phyloP scores from a whole-genome alignment of 805 yeast species.

The Grigorovia transvaalensis region DNA sequence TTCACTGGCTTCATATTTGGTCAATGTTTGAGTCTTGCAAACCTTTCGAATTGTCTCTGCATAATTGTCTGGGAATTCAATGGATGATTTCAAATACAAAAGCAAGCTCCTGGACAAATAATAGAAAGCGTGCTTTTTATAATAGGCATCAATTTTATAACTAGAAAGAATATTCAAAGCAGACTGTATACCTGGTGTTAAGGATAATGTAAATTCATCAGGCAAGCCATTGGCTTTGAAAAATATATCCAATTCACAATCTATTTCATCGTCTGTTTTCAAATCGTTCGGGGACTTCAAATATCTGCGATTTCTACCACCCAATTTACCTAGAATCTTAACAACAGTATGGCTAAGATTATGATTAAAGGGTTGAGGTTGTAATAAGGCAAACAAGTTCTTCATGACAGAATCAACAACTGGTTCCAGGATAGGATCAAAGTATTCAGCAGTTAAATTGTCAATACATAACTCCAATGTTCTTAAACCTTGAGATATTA shows the following conservation, averaged over 20 bases:
- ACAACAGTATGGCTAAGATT: slow-evolving; percentile 93
- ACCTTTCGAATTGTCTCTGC: slow-evolving; percentile 39
- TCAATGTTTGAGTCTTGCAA: slow-evolving; percentile 31
- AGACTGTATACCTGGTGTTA: slow-evolving; percentile 73
- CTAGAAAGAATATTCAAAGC: slow-evolving; percentile 72
- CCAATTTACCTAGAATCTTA: slow-evolving; percentile 85
- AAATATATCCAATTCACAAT: slow-evolving; percentile 59
- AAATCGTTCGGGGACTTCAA: slow-evolving; percentile 67
- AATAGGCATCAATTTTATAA: slow-evolving; percentile 44
- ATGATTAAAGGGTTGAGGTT: slow-evolving; percentile 89
- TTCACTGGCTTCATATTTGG: slow-evolving; percentile 23
- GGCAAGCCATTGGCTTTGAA: slow-evolving; percentile 63
- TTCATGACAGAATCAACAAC: slow-evolving; percentile 90
- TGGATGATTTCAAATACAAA: slow-evolving; percentile 44
- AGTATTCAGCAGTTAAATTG: slow-evolving; percentile 88
- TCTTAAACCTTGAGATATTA: slow-evolving; percentile 88
- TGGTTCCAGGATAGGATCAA: slow-evolving; percentile 95
- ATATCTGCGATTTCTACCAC: slow-evolving; percentile 88
- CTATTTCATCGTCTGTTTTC: slow-evolving; percentile 39
- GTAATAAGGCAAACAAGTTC: slow-evolving; percentile 81
- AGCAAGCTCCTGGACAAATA: slow-evolving; percentile 58
- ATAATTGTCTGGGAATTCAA: slow-evolving; percentile 32
- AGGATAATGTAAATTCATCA: slow-evolving; percentile 54
- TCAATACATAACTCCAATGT: slow-evolving; percentile 94
- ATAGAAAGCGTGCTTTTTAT: slow-evolving; percentile 67